Evolutionary conservation across 2,329 filamentous ascomycete species (phyloP).

Genomic region (Hymenotorrendiella dingleyae): DNA sequence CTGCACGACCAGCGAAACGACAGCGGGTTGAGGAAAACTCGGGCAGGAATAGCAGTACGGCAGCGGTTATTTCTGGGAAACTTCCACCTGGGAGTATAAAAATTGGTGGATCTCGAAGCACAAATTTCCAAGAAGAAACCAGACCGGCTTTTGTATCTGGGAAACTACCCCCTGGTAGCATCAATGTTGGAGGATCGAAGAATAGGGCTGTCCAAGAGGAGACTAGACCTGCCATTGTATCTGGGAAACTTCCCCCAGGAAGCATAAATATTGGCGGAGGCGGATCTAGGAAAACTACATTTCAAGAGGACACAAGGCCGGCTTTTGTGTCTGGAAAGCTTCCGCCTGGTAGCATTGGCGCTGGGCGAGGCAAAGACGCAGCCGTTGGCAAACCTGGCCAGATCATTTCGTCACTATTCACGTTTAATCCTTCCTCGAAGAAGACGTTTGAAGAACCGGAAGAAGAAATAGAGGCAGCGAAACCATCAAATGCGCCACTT

Average conservation of each 20-base stretch:
- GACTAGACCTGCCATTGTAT: slow-evolving; percentile 26
- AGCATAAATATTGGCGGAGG: slow-evolving; percentile 22
- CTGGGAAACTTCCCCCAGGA: slow-evolving; percentile 20
- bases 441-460: slow-evolving; percentile 48
- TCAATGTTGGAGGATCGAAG: slow-evolving; percentile 21
- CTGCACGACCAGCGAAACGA: slow-evolving; percentile 37
- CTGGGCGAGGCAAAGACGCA: slow-evolving; percentile 30
- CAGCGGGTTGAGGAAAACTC: slow-evolving; percentile 34
- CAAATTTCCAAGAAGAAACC: slow-evolving; percentile 16
- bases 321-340: slow-evolving; percentile 25
- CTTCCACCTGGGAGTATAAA: slow-evolving; percentile 33
- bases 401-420: slow-evolving; percentile 87
- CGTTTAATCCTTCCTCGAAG: slow-evolving; percentile 73
- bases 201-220: slow-evolving; percentile 17
- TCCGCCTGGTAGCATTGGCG: slow-evolving; percentile 22
- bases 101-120: slow-evolving; percentile 19
- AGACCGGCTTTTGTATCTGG: slow-evolving; percentile 27
- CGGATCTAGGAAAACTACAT: slow-evolving; percentile 15
- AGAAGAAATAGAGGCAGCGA: slow-evolving; percentile 48
- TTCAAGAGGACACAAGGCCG: slow-evolving; percentile 17
- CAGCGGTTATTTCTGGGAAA: slow-evolving; percentile 30
- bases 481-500: slow-evolving; percentile 87
- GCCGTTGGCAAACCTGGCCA: slow-evolving; percentile 43
- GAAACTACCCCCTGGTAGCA: slow-evolving; percentile 23
- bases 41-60: slow-evolving; percentile 6